Evolutionary conservation across 2,329 filamentous ascomycete genomes (phyloP).

Genomic region (Myriosclerotinia curreyana): DNA sequence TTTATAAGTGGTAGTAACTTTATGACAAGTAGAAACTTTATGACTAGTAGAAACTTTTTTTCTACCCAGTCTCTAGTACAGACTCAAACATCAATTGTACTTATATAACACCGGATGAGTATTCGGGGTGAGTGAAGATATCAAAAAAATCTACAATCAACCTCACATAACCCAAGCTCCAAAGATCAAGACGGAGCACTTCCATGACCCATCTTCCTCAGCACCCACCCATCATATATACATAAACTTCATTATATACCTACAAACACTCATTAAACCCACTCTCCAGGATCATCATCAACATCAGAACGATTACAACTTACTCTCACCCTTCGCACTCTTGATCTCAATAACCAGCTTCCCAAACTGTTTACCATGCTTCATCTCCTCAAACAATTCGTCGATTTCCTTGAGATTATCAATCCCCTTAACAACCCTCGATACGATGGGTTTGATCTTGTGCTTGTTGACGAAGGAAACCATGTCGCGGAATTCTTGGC

Average conservation of each 20-base stretch:
- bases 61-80: background rate
- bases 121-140: background rate
- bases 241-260: background rate
- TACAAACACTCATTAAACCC: background rate
- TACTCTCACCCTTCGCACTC: constrained; percentile 13
- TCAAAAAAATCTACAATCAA: background rate
- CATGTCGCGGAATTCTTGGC: constrained; percentile 89
- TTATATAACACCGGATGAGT: background rate
- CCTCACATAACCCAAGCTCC: background rate
- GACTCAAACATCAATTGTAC: background rate
- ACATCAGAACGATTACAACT: constrained; percentile 1
- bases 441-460: constrained; percentile 74
- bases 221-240: background rate
- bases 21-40: too few relatives aligned
- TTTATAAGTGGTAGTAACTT: too few relatives aligned
- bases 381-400: constrained; percentile 82
- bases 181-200: background rate
- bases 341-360: constrained; percentile 79
- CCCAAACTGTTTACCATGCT: constrained; percentile 80
- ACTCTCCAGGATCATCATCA: background rate
- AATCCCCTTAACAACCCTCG: constrained; percentile 68
- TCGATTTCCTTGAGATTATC: constrained; percentile 78
- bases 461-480: constrained; percentile 73
- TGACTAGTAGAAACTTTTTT: too few relatives aligned
- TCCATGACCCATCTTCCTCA: background rate